Base-by-base conservation (phyloP, 78 protist genomes). In the Dictyostelium citrinum region DNA sequence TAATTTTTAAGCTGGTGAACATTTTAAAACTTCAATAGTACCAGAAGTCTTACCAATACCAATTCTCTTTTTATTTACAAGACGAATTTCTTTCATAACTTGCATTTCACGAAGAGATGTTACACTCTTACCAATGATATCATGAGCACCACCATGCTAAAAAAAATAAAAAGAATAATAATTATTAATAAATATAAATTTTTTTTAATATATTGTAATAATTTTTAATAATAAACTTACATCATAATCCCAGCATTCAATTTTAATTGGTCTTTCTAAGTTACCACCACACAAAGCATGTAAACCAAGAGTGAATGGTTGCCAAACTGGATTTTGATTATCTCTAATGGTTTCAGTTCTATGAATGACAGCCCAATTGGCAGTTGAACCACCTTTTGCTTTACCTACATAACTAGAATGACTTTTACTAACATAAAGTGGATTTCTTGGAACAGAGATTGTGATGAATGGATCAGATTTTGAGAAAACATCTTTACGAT, bases 391-490 rank as follows among this genome's bases (percentile, higher is more conserved):
- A 78, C 93, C 93, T 45, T 41, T 41, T n/a, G 81, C 81, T 45
- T 41, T 77, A 33, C 85, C 80, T 9, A 43, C 24, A 12, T 72
- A 61, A 31, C 74, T 67, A 0, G 51, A 60, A 29, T 20, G 14
- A 49, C 24, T 14, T 46, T 77, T 77, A 12, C 83, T 46, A 39
- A 46, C 67, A 0, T 80, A 80, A 20, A 80, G 64, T 55, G 84
- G 84, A n/a, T 61, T 88, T 78, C 81, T 78, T 76, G 93, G 93
- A 4, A 88, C 85, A 20, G 86, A 78, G 22, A 88, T 78, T n/a
- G 93, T 88, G 5, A 88, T 5, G 72, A 88, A 88, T 88, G 93
- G 93, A 46, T 88, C 93, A 45, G 81, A 64, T 46, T 88, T 88
- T 14, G 93, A 88, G 45, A 88, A 78, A 16, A 88, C 75, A 67